phyloP scores from a whole-genome alignment of 306 rosid species.

The Dalbergia cochinchinensis region DNA sequence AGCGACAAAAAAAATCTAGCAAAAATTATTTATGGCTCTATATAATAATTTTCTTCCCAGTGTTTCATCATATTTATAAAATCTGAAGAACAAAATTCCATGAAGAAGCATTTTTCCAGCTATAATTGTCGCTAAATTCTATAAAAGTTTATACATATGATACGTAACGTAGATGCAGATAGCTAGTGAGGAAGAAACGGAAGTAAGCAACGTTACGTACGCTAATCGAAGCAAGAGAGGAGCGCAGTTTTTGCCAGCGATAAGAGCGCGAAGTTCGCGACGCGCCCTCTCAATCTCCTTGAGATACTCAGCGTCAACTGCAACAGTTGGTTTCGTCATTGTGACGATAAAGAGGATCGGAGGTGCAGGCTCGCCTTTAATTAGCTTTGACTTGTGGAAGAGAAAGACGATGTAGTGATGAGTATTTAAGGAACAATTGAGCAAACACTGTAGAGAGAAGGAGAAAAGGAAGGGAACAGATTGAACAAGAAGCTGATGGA shows the following conservation, averaged over 20 bases:
- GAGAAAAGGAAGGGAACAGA: neutral
- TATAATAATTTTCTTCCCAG: too few species aligned
- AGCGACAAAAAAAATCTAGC: too few species aligned
- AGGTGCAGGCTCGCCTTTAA: neutral
- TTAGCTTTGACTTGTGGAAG: neutral
- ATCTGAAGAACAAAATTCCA: neutral
- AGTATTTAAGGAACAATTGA: too few species aligned
- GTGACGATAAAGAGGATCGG: too few species aligned
- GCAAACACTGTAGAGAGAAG: too few species aligned
- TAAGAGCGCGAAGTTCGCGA: conserved; percentile 81
- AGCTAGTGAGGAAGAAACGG: neutral
- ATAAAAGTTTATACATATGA: neutral
- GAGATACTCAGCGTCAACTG: conserved; percentile 58
- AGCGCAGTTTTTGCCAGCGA: conserved; percentile 67
- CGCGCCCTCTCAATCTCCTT: conserved; percentile 74
- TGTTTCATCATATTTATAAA: too few species aligned
- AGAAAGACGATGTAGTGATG: neutral
- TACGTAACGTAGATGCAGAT: neutral
- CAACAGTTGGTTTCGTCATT: conserved; percentile 46
- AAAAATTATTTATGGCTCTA: too few species aligned
- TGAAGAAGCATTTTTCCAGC: too few species aligned
- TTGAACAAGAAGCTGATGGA: conserved; percentile 13
- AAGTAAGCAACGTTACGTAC: conserved; percentile 48
- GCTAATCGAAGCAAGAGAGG: conserved; percentile 94
- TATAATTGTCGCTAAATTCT: neutral